Conservation (phyloP, 148 eudicot genomes). For the Fallopia convolvulus region DNA sequence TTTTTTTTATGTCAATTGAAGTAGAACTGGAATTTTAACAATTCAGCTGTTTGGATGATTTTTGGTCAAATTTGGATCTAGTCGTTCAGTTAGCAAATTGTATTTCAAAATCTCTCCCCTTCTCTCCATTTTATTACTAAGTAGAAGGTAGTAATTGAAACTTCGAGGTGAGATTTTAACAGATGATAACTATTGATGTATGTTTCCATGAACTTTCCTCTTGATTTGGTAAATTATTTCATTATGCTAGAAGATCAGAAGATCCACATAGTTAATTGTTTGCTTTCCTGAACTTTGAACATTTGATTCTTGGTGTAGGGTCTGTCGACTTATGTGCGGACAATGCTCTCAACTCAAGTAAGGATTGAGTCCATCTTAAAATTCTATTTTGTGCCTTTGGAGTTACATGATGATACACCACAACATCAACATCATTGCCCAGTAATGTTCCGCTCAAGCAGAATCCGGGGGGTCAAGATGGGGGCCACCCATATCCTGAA, state of each 20-base stretch:
- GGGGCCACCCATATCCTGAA: no score
- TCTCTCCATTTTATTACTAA: neutral
- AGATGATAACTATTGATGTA: neutral
- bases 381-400: neutral
- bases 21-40: neutral
- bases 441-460: no score
- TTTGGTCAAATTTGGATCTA: neutral
- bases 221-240: neutral
- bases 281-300: conserved; percentile 1
- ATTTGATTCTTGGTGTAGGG: conserved; percentile 42
- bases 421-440: no score
- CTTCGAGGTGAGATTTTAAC: neutral
- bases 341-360: conserved; percentile 97
- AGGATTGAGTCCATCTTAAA: conserved; percentile 14
- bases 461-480: no score
- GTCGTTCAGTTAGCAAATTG: neutral
- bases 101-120: neutral
- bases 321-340: conserved; percentile 86
- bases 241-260: neutral
- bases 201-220: neutral
- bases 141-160: neutral
- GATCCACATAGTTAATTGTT: neutral
- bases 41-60: neutral
- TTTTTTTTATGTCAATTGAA: neutral
- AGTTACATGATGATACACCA: neutral